Conservation (phyloP, 2,329 filamentous ascomycete species). For the Colletotrichum cordylinicola region DNA sequence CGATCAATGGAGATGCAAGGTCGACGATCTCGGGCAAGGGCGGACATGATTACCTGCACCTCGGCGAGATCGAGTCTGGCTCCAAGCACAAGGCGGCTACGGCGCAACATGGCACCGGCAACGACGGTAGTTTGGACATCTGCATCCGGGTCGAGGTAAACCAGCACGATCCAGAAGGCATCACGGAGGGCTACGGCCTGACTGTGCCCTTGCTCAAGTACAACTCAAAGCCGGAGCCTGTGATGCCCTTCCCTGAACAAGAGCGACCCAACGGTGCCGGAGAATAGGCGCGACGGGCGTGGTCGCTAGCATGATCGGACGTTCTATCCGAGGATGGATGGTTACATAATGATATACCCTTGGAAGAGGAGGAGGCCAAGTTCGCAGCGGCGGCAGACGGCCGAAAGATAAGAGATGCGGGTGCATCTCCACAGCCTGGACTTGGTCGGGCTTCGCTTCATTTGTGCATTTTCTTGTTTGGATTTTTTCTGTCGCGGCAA, state of each 20-base stretch:
- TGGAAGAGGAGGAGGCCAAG: conserved; percentile 5
- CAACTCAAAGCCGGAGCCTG: conserved; percentile 28
- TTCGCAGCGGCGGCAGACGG: neutral
- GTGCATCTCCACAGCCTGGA: neutral
- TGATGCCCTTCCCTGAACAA: conserved; percentile 18
- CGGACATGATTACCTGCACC: conserved; percentile 74
- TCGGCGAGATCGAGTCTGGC: conserved; percentile 79
- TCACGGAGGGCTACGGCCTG: conserved; percentile 83
- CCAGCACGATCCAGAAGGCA: conserved; percentile 80
- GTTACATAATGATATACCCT: conserved; percentile 18
- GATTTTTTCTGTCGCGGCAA: neutral
- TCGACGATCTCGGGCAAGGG: conserved; percentile 54
- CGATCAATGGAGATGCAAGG: conserved; percentile 25
- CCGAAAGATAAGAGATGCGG: neutral
- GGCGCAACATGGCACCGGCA: conserved; percentile 57
- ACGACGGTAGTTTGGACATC: conserved; percentile 75
- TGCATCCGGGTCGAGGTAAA: conserved; percentile 87
- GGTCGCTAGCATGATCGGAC: neutral
- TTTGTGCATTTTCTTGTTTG: neutral
- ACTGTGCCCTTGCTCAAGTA: conserved; percentile 76
- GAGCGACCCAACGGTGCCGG: neutral
- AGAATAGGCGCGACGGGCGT: neutral
- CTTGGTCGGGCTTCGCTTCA: neutral
- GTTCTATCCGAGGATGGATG: neutral
- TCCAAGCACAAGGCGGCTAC: conserved; percentile 77